A percentile compares a stretch with the other conserved stretches of the same genome.
Conservation (phyloP, 2,329 filamentous ascomycete genomes). For the Colletotrichum nymphaeae region DNA sequence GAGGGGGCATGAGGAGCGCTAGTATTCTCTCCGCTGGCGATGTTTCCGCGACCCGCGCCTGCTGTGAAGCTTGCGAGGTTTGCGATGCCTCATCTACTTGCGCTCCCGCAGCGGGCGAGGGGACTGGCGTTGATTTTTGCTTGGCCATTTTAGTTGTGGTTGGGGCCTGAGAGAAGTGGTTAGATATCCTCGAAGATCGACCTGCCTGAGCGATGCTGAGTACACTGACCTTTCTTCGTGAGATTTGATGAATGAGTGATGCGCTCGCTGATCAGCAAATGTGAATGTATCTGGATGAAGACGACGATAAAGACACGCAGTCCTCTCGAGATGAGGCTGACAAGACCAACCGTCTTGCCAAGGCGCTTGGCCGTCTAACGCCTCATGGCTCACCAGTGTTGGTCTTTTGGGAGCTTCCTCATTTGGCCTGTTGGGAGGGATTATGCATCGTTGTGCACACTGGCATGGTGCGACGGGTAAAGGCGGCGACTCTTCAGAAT, state of each 20-base stretch:
- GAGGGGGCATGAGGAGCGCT: background rate
- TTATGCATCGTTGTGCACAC: background rate
- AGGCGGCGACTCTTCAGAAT: slow-evolving; percentile 3
- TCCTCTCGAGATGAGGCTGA: background rate
- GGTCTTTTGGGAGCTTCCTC: slow-evolving; percentile 1
- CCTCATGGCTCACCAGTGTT: background rate
- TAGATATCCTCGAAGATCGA: background rate
- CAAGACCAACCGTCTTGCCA: background rate
- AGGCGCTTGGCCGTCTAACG: background rate
- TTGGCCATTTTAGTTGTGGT: background rate
- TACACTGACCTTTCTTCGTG: background rate
- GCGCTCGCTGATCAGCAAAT: background rate
- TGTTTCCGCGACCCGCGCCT: background rate
- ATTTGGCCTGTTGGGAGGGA: background rate
- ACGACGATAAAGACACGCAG: slow-evolving; percentile 4
- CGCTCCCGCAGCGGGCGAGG: background rate
- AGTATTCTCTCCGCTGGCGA: background rate
- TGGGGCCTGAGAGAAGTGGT: background rate
- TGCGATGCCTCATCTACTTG: background rate
- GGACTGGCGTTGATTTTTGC: background rate
- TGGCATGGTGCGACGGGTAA: background rate
- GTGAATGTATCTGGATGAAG: background rate
- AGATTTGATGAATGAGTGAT: background rate
- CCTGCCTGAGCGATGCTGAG: background rate
- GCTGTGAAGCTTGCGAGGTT: background rate